Evolutionary conservation across 2,329 filamentous ascomycete species (phyloP), one percentile per base, ranked within the genome.

Genomic region (Exophiala aquamarina): DNA sequence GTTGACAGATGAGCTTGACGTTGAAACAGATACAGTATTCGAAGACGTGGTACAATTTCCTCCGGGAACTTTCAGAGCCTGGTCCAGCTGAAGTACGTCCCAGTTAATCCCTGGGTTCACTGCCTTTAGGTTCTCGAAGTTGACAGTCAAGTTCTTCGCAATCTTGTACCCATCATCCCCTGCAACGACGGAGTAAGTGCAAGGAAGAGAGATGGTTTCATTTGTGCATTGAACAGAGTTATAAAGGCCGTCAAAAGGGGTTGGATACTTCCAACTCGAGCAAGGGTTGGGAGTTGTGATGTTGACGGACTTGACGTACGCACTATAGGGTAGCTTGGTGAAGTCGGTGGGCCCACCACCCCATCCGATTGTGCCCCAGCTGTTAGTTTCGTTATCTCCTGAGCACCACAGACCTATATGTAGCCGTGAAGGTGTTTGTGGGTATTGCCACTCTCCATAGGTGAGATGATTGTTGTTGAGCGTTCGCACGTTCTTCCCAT

Each of bases 321-420:
- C 91, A 58, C 75, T 82, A 70, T 80, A 91, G 0, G 87, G 87
- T 0, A 72, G 82, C 14, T 79, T 61, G 42, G 63, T 63, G 65
- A 83, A 90, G 64, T 89, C 74, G 32, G 85, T 88, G 44, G 72
- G 61, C 46, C 85, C 85, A 44, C 84, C 84, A 48, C 84, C 89
- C 93, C 93, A 98, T 44, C 83, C 76, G 55, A 95, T 79, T 19
- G 92, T 97, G 47, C 92, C 92, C 64, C 86, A 64, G 11, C 23
- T 26, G 32, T 80, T 84, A 66, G 95, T 95, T 63, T 77, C 78
- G 10, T 82, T 71, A 40, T 87, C 81, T 62, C 93, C 93, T 61
- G 89, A 93, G 32, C 92, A 92, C 93, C 93, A 98, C 62, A 98
- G 82, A 14, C 92, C 97, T 36, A 98, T 78, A 75, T 96, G 89